Evolutionary conservation across 495 filamentous ascomycete genomes (phyloP), one percentile per base, ranked within the genome.

Genomic region (Talaromyces nanjingensis): DNA sequence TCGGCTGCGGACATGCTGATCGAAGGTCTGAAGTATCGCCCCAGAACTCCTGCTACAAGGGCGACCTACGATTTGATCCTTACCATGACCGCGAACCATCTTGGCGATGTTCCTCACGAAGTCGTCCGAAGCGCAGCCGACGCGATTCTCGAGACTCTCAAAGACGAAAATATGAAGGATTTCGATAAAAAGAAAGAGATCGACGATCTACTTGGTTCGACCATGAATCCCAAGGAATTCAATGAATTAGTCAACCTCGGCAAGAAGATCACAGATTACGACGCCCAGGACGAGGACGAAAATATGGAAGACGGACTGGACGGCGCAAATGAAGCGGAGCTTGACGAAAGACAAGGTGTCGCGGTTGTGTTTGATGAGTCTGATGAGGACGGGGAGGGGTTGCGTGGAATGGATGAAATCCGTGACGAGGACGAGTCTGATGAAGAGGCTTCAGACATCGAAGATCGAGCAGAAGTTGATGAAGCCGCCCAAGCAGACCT

Each of bases 181-280:
- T 92, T 96, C 62, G 96, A 98, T 72, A 98, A 96, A 79, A 98
- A 97, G 77, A 96, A 93, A 77, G 93, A 96, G 69, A 86, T 99
- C 42, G 94, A 98, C 67, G 94, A 98, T 65, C 82, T 98, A 62
- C 72, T 99, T 47, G 96, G 93, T 27, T 83, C 81, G 8, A 87
- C 86, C 1, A 87, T 96, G 81, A 87, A 83, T 34, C 86, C 91
- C 0, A 97, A 98, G 72, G 88, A 96, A 70, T 99, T 97, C 76
- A 98, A 97, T 69, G 94, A 98, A 76, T 78, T 98, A 56, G 88
- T 98, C 58, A 99, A 96, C 72, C 81, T 99, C 6, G 91, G 93
- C 34, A 99, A 98, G 81, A 99, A 99, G 76, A 96, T 99, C 67
- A 98, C 96, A 31, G 94, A 99, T 74, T 99, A 97, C 79, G 91